These are phyloP conservation scores for Phytophthora macrochlamydospora DNA, from an alignment of 352 stramenopile species.

Conservation along the genomic window DNA sequence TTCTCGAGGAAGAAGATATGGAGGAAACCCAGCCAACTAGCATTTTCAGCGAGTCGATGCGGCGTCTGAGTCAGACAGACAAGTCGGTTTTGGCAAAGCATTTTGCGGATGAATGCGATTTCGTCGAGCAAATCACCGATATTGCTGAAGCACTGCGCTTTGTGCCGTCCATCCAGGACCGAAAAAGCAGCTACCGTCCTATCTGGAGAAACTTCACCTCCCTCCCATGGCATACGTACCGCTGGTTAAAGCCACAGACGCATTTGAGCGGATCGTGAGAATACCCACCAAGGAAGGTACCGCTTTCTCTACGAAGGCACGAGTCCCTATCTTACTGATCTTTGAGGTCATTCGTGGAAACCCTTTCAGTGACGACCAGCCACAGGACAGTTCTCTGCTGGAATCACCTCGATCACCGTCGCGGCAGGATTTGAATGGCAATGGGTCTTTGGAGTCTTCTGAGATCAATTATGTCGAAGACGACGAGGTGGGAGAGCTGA, in stretches of 20 bases:
- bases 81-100: constrained; percentile 84
- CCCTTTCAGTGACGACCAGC: constrained; percentile 57
- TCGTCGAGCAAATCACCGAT: constrained; percentile 90
- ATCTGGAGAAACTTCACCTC: constrained; percentile 83
- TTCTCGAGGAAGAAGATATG: constrained; percentile 77
- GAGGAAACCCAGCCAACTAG: constrained; percentile 69
- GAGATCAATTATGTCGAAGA: constrained; percentile 79
- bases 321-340: constrained; percentile 87
- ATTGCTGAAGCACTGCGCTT: constrained; percentile 86
- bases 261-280: constrained; percentile 86
- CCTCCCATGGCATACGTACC: constrained; percentile 90
- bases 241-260: constrained; percentile 86
- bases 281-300: constrained; percentile 89
- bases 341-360: constrained; percentile 89
- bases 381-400: constrained; percentile 32
- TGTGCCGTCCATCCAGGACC: constrained; percentile 77
- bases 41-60: constrained; percentile 70
- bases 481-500: constrained; percentile 77
- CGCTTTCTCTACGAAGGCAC: constrained; percentile 87
- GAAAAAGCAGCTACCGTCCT: constrained; percentile 77
- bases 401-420: constrained; percentile 65
- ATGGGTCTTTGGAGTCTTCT: constrained; percentile 44
- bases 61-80: constrained; percentile 80
- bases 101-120: constrained; percentile 88
- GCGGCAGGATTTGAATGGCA: constrained; percentile 37